phyloP scores from a whole-genome alignment of 805 yeast genomes.

The Ogataea sp. region DNA sequence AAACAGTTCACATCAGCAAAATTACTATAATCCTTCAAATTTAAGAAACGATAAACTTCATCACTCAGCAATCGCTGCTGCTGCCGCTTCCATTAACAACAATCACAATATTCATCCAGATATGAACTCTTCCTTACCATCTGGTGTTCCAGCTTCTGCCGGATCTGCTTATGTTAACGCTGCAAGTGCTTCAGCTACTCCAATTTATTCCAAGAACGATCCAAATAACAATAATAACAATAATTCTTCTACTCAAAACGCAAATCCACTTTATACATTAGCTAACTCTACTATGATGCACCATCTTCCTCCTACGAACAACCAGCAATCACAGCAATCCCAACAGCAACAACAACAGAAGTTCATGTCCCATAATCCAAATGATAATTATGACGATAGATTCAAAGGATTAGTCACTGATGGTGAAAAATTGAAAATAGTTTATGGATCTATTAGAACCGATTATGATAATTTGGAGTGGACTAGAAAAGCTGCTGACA shows the following conservation, averaged over 20 bases:
- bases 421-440: background rate
- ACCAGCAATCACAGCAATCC: conserved; percentile 1
- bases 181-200: conserved; percentile 1
- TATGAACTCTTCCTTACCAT: no score
- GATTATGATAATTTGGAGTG: conserved; percentile 11
- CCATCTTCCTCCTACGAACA: background rate
- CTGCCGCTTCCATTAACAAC: background rate
- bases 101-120: no score
- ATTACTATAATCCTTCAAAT: no score
- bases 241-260: conserved; percentile 4
- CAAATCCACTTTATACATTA: conserved; percentile 21
- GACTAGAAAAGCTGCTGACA: conserved; percentile 19
- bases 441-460: background rate
- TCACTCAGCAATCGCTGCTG: background rate
- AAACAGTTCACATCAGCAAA: no score
- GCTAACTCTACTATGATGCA: conserved; percentile 16
- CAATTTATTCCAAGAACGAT: background rate
- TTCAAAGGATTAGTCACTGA: background rate
- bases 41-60: background rate
- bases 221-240: conserved; percentile 4
- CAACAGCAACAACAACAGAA: background rate
- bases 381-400: conserved; percentile 1
- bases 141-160: background rate
- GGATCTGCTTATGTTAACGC: background rate
- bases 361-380: background rate